A percentile compares a stretch with the other conserved stretches of the same genome.
phyloP scores from a whole-genome alignment of 176 grass and related monocot genomes.

The Triticum timopheevii region DNA sequence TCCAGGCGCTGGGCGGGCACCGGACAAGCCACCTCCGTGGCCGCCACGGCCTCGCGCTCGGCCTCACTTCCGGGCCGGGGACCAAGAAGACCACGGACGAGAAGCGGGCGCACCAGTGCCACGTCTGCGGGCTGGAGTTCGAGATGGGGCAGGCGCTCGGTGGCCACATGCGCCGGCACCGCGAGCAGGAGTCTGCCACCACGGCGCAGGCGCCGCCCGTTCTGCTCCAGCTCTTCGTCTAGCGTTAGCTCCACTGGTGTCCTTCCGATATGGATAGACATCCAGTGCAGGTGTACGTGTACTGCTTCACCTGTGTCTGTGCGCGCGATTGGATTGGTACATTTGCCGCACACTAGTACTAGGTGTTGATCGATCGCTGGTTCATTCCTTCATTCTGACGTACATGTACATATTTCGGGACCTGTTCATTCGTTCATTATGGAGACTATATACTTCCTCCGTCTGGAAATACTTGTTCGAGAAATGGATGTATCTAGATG shows the following conservation, averaged over 20 bases:
- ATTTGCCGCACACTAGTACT: not conserved
- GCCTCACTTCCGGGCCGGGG: not conserved
- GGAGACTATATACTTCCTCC: too few relatives aligned
- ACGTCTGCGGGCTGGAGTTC: constrained; percentile 52
- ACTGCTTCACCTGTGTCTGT: not conserved
- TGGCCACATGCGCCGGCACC: constrained; percentile 67
- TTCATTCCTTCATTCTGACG: not conserved
- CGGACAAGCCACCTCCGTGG: constrained; percentile 61
- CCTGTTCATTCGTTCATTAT: not conserved
- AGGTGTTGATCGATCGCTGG: not conserved
- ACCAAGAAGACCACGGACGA: not conserved
- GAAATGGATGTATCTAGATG: too few relatives aligned
- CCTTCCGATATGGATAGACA: too few relatives aligned
- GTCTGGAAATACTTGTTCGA: too few relatives aligned
- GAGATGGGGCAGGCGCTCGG: constrained; percentile 62
- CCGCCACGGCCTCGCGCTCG: constrained; percentile 35
- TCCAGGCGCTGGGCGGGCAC: constrained; percentile 69
- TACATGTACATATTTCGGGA: not conserved
- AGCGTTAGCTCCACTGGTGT: not conserved
- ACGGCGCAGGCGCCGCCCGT: constrained; percentile 31
- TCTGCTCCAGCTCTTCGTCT: constrained; percentile 49
- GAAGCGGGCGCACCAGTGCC: constrained; percentile 19
- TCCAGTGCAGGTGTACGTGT: not conserved
- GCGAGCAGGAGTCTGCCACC: not conserved
- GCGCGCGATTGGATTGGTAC: not conserved